Base-by-base conservation (phyloP, 306 rosid species). In the Nissolia schottii region DNA sequence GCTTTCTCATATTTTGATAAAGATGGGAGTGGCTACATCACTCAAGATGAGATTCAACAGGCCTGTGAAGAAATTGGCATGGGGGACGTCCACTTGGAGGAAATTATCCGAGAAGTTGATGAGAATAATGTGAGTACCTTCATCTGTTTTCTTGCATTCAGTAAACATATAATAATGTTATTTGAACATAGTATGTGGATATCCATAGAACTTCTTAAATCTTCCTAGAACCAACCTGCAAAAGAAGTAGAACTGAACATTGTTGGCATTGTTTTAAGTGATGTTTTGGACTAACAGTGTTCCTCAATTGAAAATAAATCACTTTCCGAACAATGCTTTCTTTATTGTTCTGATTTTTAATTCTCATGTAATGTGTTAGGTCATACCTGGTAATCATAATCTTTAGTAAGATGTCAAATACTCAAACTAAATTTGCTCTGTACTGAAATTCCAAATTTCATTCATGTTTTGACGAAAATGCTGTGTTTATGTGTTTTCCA, bases 1-100 rank as follows among this genome's bases (percentile, higher is more conserved):
- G 96, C 97, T 28, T 92, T 92, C 81, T 85, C 92, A 24, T 87
- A 85, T 70, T 91, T 91, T 49, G 97, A 91, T 86, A 87, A 85
- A 79, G 90, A 86, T 15, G 91, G 91, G 20, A 91, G 89, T 43
- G 97, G 97, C 60, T 87, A 87, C 46, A 89, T 92, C 77, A 89
- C 96, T 34, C 91, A 64, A 76, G 93, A 89, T 22, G 97, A 87
- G 74, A 82, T 92, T 73, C 91, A 85, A 87, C 75, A 77, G 73
- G 97, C 93, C 28, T 92, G 90, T 25, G 86, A 86, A 71, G 91
- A 89, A 49, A 84, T 89, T 10, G 96, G 97, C 75, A 84, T 89
- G 29, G 87, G 72, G 45, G 82, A 83, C 70, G 71, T 73, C 64
- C 85, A 61, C 78, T 83, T 86, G 41, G 92, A 92, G 64, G 96